Base-by-base conservation (phyloP, 139 green algal genomes). In the Chlorella sorokiniana region DNA sequence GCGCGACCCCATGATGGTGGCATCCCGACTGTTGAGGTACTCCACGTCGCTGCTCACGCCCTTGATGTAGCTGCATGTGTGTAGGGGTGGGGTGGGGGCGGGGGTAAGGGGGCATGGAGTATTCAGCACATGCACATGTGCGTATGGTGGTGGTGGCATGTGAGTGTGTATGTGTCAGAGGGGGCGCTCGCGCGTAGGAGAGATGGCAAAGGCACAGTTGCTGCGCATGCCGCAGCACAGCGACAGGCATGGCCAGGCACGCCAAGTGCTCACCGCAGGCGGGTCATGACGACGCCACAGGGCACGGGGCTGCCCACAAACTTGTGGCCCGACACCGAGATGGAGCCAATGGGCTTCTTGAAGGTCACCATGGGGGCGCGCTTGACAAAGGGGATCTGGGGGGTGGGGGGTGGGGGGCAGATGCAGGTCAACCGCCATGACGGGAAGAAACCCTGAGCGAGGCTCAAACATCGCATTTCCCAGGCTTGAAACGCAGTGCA, bases 1-100 rank as follows among this genome's bases (percentile, higher is more conserved):
- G 72, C 96, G 89, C 38, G 84, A 94, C 72, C 96, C 96, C 96
- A 99, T 99, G 83, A 99, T 99, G 76, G 96, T 99, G 25, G 96
- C 96, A 72, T 99, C 96, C 11, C 95, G 86, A 41, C 71, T 91
- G 86, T 98, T 98, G 4, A 99, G 91, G 90, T 99, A 99, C 88
- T 99, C 96, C 51, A 99, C 91, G 59, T 98, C 91, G 29, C 37
- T 69, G 52, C 52, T 69, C 54, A 79, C 73, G 37, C 73, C 73
- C 73, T 79, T 65, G 73, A 79, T 79, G 73, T 77, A 18, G 51
- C 72, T 79, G 51, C 72, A 16, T n/a, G n/a, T n/a, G n/a, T n/a
- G n/a, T 2, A 87, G 31, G 87, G 91, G 54, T 96, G 85, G 10
- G 86, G 41, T 62, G n/a, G 18, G 6, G 6, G 56, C 16, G n/a